A percentile compares a stretch with the other conserved stretches of the same genome.
These are phyloP conservation scores for Ophiosphaerella herpotricha DNA, from an alignment of 2,329 filamentous ascomycete genomes.

Conservation along the genomic window DNA sequence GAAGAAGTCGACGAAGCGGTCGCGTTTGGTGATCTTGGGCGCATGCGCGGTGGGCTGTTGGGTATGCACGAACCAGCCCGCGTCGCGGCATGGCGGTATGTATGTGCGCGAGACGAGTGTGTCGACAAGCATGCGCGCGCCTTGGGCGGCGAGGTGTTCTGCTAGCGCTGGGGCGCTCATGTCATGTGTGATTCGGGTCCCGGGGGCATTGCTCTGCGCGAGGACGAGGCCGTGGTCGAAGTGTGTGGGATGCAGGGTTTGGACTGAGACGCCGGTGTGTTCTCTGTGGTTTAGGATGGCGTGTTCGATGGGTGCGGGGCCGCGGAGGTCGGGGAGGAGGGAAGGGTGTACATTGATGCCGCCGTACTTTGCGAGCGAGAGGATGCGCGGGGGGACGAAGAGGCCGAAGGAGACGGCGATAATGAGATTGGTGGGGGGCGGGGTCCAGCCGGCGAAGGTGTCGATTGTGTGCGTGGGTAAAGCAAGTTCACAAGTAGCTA, in stretches of 20 bases:
- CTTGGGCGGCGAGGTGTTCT: conserved; percentile 62
- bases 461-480: conserved; percentile 75
- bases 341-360: conserved; percentile 95
- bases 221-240: conserved; percentile 84
- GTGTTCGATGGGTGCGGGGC: conserved; percentile 84
- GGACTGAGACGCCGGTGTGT: conserved; percentile 77
- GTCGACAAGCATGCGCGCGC: conserved; percentile 71
- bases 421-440: conserved; percentile 67
- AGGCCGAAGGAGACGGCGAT: conserved; percentile 94
- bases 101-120: conserved; percentile 68
- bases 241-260: conserved; percentile 75
- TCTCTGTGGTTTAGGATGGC: conserved; percentile 68
- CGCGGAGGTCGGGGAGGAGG: conserved; percentile 81
- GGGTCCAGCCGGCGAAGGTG: conserved; percentile 79
- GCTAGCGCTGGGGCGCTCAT: conserved; percentile 57
- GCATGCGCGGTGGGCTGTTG: conserved; percentile 57
- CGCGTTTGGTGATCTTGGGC: conserved; percentile 70
- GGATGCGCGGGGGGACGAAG: conserved; percentile 78
- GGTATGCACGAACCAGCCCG: conserved; percentile 31
- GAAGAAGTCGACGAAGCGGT: conserved; percentile 66
- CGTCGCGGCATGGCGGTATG: conserved; percentile 61
- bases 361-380: conserved; percentile 74
- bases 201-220: conserved; percentile 64
- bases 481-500: conserved; percentile 64
- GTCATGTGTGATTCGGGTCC: conserved; percentile 57